A percentile compares a stretch with the other conserved stretches of the same genome.
Evolutionary conservation across 2,329 filamentous ascomycete genomes (phyloP).

Genomic region (Escovopsis sp.): DNA sequence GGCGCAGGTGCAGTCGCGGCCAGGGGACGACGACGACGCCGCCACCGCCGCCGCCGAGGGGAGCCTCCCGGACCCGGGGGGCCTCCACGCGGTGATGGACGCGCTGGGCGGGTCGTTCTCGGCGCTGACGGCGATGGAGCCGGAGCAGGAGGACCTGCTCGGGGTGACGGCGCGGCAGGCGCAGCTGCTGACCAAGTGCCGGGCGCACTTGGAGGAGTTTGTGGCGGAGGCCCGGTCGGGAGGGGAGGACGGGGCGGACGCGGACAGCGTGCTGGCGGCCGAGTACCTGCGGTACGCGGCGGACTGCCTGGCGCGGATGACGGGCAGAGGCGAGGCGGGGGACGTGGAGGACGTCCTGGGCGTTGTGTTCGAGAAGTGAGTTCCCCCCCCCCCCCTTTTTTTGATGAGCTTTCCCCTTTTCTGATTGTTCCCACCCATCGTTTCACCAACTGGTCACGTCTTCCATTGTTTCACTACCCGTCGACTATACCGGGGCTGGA

Average conservation of each 20-base stretch:
- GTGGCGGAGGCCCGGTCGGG: constrained; percentile 36
- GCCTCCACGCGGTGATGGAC: constrained; percentile 53
- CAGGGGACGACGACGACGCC: no score
- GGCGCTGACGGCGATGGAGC: constrained; percentile 54
- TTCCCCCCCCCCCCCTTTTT: no score
- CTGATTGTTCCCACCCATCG: no score
- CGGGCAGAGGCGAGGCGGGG: constrained; percentile 66
- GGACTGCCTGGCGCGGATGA: constrained; percentile 69
- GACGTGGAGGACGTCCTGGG: constrained; percentile 94
- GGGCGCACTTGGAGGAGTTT: constrained; percentile 59
- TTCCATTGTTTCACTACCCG: no score
- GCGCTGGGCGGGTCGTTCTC: constrained; percentile 54
- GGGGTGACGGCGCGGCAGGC: constrained; percentile 85
- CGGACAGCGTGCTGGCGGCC: constrained; percentile 80
- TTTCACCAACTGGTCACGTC: no score
- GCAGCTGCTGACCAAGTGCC: constrained; percentile 62
- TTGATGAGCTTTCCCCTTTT: no score
- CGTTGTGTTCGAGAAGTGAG: constrained; percentile 94
- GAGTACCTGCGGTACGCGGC: constrained; percentile 77
- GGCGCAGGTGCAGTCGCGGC: constrained; percentile 21
- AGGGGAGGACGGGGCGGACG: constrained; percentile 17
- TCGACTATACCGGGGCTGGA: no score
- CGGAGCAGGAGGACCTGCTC: constrained; percentile 66
- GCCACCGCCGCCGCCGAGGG: not conserved
- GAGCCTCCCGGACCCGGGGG: constrained; percentile 36